Conservation (phyloP, 306 rosid species). For the Amphicarpaea edgeworthii region DNA sequence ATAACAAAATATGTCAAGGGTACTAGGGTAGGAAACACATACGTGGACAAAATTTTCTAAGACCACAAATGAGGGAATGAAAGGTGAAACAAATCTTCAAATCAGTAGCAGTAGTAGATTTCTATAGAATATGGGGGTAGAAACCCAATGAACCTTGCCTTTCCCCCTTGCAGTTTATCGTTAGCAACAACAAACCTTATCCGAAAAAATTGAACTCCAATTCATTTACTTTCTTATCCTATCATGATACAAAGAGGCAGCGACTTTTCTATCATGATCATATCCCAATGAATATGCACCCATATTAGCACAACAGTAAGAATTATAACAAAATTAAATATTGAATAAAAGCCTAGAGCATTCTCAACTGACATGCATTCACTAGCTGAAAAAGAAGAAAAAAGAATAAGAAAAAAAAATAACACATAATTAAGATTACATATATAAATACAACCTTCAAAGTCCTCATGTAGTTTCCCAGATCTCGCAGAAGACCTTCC, state of each 20-base stretch:
- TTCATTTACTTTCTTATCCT: conserved; percentile 31
- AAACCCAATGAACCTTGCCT: conserved; percentile 4
- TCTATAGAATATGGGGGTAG: conserved; percentile 34
- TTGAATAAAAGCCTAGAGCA: conserved; percentile 35
- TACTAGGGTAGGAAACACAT: conserved; percentile 24
- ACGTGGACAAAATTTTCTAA: conserved; percentile 41
- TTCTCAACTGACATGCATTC: conserved; percentile 25
- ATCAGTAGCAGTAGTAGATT: conserved; percentile 31
- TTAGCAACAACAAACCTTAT: conserved; percentile 27
- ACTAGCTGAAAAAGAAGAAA: conserved; percentile 24
- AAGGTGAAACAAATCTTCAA: conserved; percentile 33
- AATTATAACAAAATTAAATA: conserved; percentile 25
- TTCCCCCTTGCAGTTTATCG: conserved; percentile 24
- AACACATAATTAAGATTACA: conserved; percentile 31
- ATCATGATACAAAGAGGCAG: not conserved
- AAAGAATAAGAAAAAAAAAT: not conserved
- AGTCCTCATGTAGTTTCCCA: conserved; percentile 88
- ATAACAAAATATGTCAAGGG: conserved; percentile 40
- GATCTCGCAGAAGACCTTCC: conserved; percentile 85
- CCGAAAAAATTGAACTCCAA: conserved; percentile 13
- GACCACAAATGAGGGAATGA: conserved; percentile 28
- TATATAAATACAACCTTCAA: conserved; percentile 77
- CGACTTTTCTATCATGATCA: conserved; percentile 22
- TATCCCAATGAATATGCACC: conserved; percentile 25
- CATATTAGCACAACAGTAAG: conserved; percentile 36